Conservation (phyloP, 805 yeast genomes). For the Candida taoyuanica region DNA sequence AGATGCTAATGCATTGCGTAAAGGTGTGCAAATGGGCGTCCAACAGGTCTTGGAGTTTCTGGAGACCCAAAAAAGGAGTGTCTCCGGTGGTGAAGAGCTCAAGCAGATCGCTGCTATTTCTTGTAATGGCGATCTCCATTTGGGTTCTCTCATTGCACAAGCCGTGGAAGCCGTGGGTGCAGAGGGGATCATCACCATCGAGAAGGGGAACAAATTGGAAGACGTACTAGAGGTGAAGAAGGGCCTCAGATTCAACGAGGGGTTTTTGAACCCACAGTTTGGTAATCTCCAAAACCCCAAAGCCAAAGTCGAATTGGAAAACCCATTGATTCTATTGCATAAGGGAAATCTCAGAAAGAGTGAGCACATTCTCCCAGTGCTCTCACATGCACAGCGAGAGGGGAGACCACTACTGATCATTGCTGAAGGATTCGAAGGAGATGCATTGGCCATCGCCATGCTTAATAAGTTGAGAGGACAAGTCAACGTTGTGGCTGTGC, state of each 20-base stretch:
- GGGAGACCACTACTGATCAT: slow-evolving; percentile 90
- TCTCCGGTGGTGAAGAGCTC: slow-evolving; percentile 90
- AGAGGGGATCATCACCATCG: slow-evolving; percentile 97
- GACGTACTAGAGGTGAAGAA: slow-evolving; percentile 96
- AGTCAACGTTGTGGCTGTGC: slow-evolving; percentile 95
- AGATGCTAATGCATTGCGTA: slow-evolving; percentile 97
- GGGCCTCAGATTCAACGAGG: slow-evolving; percentile 98
- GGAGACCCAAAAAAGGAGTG: slow-evolving; percentile 82
- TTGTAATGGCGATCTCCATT: slow-evolving; percentile 92
- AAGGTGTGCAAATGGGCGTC: slow-evolving; percentile 96
- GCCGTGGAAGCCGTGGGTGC: slow-evolving; percentile 99
- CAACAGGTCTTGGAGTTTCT: slow-evolving; percentile 85
- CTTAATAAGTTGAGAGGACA: slow-evolving; percentile 97
- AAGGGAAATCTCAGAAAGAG: slow-evolving; percentile 21
- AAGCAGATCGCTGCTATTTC: slow-evolving; percentile 98
- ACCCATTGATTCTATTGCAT: slow-evolving; percentile 73
- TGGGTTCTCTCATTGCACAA: slow-evolving; percentile 84
- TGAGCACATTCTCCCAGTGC: slow-evolving; percentile 72
- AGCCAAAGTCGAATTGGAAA: slow-evolving; percentile 89
- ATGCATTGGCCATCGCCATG: slow-evolving; percentile 96
- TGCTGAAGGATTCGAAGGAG: slow-evolving; percentile 97
- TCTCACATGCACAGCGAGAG: slow-evolving; percentile 87
- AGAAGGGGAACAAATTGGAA: slow-evolving; percentile 94
- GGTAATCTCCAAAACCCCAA: slow-evolving; percentile 76
- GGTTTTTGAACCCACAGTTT: slow-evolving; percentile 94